Conservation (phyloP, 202 grass and related monocot genomes). For the Eragrostis tef region DNA sequence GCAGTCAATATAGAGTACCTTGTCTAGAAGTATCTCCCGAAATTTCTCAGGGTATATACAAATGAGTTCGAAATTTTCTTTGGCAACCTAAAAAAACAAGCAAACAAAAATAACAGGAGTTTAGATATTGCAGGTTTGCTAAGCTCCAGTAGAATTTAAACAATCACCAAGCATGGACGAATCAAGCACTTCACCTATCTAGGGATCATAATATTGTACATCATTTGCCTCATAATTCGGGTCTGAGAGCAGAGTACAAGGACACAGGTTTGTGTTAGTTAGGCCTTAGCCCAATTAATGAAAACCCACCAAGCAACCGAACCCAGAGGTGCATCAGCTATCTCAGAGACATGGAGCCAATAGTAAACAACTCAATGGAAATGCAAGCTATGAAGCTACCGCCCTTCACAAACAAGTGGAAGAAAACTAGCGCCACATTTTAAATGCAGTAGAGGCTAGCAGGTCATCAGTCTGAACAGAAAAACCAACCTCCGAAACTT, state of each 20-base stretch:
- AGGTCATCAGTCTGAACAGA: constrained; percentile 14
- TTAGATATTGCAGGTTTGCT: constrained; percentile 13
- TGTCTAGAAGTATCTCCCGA: constrained; percentile 89
- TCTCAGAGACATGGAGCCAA: neutral
- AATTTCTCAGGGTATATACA: constrained; percentile 69
- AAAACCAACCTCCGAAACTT: constrained; percentile 73
- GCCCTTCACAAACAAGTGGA: neutral
- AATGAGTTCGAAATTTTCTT: constrained; percentile 61
- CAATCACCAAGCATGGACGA: constrained; percentile 13
- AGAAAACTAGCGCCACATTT: neutral
- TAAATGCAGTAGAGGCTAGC: neutral
- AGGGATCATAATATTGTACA: neutral
- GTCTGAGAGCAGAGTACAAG: neutral
- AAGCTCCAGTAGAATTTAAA: neutral
- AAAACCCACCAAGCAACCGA: constrained; percentile 16
- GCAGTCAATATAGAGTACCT: constrained; percentile 57
- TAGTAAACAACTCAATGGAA: neutral
- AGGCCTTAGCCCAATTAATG: neutral
- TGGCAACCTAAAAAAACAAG: constrained; percentile 65
- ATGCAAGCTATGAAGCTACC: neutral
- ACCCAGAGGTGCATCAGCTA: constrained; percentile 10
- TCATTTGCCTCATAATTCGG: neutral
- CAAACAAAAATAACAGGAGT: neutral
- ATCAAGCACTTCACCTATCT: neutral
- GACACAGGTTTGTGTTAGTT: constrained; percentile 9